Percentiles rank a stretch among this genome's conserved stretches.
Evolutionary conservation across 495 filamentous ascomycete genomes (phyloP).

Genomic region (Penicillium coffeae): DNA sequence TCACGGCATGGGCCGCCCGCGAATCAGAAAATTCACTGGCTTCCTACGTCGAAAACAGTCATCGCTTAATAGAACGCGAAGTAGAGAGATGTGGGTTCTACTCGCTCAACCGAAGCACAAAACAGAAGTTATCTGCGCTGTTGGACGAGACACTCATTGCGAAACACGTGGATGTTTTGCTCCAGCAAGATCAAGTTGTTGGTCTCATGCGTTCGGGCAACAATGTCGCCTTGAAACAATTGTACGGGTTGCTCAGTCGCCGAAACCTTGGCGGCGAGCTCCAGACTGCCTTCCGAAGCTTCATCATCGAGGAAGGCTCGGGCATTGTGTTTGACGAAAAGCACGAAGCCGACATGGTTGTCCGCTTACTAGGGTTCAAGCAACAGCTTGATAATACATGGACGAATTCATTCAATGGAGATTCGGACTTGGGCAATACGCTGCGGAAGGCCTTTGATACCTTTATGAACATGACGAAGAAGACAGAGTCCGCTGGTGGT

Average conservation of each 20-base stretch:
- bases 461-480: conserved; percentile 86
- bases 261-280: conserved; percentile 61
- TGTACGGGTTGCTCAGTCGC: conserved; percentile 70
- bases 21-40: conserved; percentile 58
- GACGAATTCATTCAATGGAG: conserved; percentile 64
- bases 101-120: conserved; percentile 76
- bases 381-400: conserved; percentile 71
- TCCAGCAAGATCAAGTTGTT: conserved; percentile 58
- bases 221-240: conserved; percentile 61
- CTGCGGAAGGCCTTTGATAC: conserved; percentile 78
- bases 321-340: conserved; percentile 75
- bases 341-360: conserved; percentile 80
- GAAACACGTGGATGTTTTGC: conserved; percentile 56
- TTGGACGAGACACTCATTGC: conserved; percentile 66
- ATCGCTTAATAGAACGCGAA: conserved; percentile 64
- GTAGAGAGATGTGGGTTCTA: conserved; percentile 69
- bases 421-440: conserved; percentile 69
- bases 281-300: conserved; percentile 66
- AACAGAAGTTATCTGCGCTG: conserved; percentile 64
- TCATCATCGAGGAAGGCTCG: conserved; percentile 73
- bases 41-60: conserved; percentile 65
- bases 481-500: conserved; percentile 59
- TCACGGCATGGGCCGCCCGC: conserved; percentile 59
- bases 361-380: conserved; percentile 77
- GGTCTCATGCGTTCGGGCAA: conserved; percentile 65